Conservation (phyloP, 768 basidiomycete genomes). For the Russula brevipes region DNA sequence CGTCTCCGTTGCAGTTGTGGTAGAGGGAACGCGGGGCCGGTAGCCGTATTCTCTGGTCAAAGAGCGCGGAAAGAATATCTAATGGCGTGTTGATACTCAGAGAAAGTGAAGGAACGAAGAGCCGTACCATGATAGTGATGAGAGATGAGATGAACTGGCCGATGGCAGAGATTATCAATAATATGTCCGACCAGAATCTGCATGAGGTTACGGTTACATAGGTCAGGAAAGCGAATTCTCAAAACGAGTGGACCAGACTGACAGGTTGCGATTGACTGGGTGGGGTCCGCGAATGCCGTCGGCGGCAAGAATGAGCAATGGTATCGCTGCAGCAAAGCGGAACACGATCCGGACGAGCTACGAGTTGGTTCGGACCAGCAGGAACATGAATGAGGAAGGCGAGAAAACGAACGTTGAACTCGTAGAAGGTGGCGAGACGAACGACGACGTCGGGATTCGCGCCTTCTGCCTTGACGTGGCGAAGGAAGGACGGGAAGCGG, state of each 20-base stretch:
- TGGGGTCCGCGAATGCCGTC: slow-evolving; percentile 55
- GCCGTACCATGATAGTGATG: slow-evolving; percentile 68
- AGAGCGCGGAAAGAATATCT: slow-evolving; percentile 80
- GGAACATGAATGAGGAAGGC: background rate
- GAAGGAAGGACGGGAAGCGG: slow-evolving; percentile 66
- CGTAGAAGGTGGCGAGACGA: slow-evolving; percentile 67
- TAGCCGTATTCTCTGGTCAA: slow-evolving; percentile 61
- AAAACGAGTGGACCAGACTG: slow-evolving; percentile 32
- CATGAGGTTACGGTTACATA: background rate
- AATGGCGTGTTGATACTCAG: background rate
- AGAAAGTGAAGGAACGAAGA: background rate
- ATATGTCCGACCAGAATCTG: slow-evolving; percentile 45
- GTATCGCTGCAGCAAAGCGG: slow-evolving; percentile 67
- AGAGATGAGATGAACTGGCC: slow-evolving; percentile 77
- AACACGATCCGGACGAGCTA: slow-evolving; percentile 70
- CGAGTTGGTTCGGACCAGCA: background rate
- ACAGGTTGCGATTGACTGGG: slow-evolving; percentile 51
- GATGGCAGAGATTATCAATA: slow-evolving; percentile 65
- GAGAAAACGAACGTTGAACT: slow-evolving; percentile 58
- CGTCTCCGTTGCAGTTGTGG: slow-evolving; percentile 21
- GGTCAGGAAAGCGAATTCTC: background rate
- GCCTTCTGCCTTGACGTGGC: slow-evolving; percentile 64
- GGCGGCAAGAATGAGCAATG: slow-evolving; percentile 58
- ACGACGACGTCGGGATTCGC: slow-evolving; percentile 72
- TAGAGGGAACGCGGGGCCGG: slow-evolving; percentile 37